Base-by-base conservation (phyloP, 257 asterid species). In the Gardenia jasminoides region DNA sequence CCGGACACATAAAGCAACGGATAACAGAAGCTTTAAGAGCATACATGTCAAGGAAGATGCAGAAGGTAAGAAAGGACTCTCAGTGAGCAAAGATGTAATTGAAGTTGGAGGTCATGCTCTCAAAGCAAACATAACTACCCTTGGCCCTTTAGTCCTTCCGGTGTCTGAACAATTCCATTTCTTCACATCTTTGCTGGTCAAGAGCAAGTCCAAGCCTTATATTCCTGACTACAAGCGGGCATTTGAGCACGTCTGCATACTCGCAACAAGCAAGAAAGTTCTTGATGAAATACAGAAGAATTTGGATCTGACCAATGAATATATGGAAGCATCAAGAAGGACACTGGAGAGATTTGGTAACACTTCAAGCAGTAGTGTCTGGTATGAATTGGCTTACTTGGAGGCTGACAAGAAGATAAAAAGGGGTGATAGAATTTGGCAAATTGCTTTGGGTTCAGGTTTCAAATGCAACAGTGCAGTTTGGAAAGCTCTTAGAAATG, bases 311-410 rank as follows among this genome's bases (percentile, higher is more conserved):
- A 82, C 90, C 0, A 94, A 91, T 44, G 89, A 87, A 80, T 87
- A 85, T 83, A 92, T 91, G 97, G 97, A 91, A 76, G 93, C 94
- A 1, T 91, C 97, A 2, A 85, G 97, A 59, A 87, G 79, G 86
- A 92, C 94, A 1, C 78, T 92, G n/a, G 92, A 92, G 78, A 79
- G 89, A 71, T 92, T 92, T 56, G 96, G 96, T 6, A 92, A 92
- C 86, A 91, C 97, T 16, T 92, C 96, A 4, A 92, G 97, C 78
- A 92, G 96, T 70, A 87, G 93, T 73, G 87, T 92, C 59, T 92
- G 97, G 97, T 91, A 89, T 70, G 94, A 92, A 61, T 77, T 91
- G 78, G 96, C 97, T 59, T 92, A 86, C 44, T 65, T 91, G 68
- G 97, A 91, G 69, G 89, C 91, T 1, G 78, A 87, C 48, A 61